A percentile compares a stretch with the other conserved stretches of the same genome.
These are phyloP conservation scores for Podospora pseudocomata DNA, from an alignment of 495 filamentous ascomycete genomes.

Conservation along the genomic window DNA sequence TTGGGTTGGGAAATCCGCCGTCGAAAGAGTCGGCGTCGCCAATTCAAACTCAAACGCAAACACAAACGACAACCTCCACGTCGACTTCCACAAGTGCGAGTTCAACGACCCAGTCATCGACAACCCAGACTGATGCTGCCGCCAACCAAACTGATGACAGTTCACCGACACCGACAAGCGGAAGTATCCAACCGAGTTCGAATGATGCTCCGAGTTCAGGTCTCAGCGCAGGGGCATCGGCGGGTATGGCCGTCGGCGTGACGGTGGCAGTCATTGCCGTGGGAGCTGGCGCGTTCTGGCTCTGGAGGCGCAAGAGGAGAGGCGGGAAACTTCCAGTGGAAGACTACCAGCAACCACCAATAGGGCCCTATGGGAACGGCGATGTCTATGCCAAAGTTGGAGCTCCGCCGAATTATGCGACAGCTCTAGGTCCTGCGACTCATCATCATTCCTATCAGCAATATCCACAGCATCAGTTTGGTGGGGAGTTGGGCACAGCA, in stretches of 20 bases:
- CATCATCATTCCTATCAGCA: not conserved
- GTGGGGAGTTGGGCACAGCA: not conserved
- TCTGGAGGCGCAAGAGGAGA: constrained; percentile 1
- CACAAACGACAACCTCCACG: not conserved
- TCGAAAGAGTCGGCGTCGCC: not conserved
- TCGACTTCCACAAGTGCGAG: not conserved
- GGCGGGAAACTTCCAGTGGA: not conserved
- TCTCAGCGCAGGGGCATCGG: constrained; percentile 13
- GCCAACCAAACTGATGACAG: not conserved
- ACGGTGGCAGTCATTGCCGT: not conserved
- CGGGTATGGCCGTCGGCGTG: constrained; percentile 10
- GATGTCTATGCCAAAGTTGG: not conserved
- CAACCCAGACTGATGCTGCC: not conserved
- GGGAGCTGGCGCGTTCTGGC: not conserved
- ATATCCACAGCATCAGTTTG: not conserved
- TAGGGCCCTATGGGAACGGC: not conserved
- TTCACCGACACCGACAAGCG: too few species aligned
- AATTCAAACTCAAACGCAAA: not conserved
- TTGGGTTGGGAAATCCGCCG: not conserved
- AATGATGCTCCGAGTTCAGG: not conserved
- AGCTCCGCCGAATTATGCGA: not conserved
- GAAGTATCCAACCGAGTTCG: not conserved
- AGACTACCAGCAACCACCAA: not conserved
- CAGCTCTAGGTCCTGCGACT: not conserved
- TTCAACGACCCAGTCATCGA: not conserved